Evolutionary conservation across 495 filamentous ascomycete genomes (phyloP), one percentile per base, ranked within the genome.

Genomic region (Penicillium coprophilum): DNA sequence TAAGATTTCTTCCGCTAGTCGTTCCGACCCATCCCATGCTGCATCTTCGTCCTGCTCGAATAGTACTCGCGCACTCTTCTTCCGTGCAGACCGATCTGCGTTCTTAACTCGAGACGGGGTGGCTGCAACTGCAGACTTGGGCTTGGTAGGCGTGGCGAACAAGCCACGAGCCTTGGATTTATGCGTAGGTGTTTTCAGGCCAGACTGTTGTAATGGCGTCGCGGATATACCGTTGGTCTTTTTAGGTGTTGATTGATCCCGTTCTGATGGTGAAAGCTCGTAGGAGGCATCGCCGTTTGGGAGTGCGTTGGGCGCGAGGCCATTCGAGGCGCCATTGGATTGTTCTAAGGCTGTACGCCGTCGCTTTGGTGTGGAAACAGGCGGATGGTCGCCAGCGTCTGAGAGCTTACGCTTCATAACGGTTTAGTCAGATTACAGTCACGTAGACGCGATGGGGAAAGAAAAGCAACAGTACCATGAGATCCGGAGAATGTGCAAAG

Each of bases 71-170:
- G 85, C 88, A 66, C 90, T 96, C 76, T 96, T 96, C 62, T 87
- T 87, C 63, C 90, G 84, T 3, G 92, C 93, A 1, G 91, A 96
- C 8, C 86, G 82, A 69, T 96, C 89, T 20, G 86, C 87, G 62
- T 86, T 89, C 50, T 80, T 81, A 43, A 78, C 75, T 63, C 80
- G 79, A 30, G 82, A 77, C 12, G 87, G 82, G 11, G 80, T 87
- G 13, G 65, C 50, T 17, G 61, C 64, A 21, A 49, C 56, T 5
- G 63, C 59, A 13, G 63, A 45, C 49, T 72, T 77, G 17, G 66
- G 55, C 39, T 69, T 69, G 24, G 71, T 70, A 23, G 75, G 70
- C 0, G 75, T 79, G 17, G 73, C 66, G 58, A 79, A 79, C 12
- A 77, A 56, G 15, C 68, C 65, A 23, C 66, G 71, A 9, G 74